Percentiles rank a stretch among this genome's conserved stretches.
Evolutionary conservation across 2,329 filamentous ascomycete genomes (phyloP).

Genomic region (Chaetomium sp.): DNA sequence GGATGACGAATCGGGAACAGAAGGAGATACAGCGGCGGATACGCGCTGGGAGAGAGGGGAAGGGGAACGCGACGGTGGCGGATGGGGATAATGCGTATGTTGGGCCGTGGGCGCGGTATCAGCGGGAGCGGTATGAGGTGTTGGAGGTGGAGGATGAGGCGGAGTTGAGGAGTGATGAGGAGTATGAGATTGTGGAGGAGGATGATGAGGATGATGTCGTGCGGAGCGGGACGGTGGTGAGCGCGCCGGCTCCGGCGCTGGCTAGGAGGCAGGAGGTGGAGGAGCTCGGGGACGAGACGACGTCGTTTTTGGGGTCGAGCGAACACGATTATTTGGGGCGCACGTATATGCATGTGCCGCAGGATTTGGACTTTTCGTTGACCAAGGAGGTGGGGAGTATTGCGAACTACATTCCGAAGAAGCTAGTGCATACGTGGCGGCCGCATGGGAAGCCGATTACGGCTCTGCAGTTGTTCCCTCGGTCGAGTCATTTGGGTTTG

Average conservation of each 20-base stretch:
- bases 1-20: constrained; percentile 46
- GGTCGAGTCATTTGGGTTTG: constrained; percentile 78
- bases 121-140: constrained; percentile 64
- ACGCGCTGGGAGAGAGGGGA: constrained; percentile 71
- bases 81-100: constrained; percentile 86
- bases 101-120: constrained; percentile 89
- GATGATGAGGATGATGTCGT: constrained; percentile 68
- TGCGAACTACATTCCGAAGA: constrained; percentile 93
- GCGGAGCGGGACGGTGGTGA: constrained; percentile 55
- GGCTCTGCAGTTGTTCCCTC: constrained; percentile 81
- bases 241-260: constrained; percentile 49
- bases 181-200: constrained; percentile 71
- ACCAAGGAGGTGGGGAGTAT: constrained; percentile 70
- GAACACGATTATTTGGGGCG: constrained; percentile 90
- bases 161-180: constrained; percentile 70
- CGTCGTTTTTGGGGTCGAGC: constrained; percentile 75
- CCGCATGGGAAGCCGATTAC: constrained; percentile 79
- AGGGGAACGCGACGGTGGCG: constrained; percentile 75
- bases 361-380: constrained; percentile 80
- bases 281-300: constrained; percentile 66
- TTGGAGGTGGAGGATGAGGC: constrained; percentile 62
- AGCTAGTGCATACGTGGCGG: constrained; percentile 85
- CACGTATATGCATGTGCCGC: constrained; percentile 96
- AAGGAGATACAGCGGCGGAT: constrained; percentile 67
- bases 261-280: constrained; percentile 52